Evolutionary conservation across 345 rosid genomes (phyloP).

Genomic region (Rhizophora apiculata): DNA sequence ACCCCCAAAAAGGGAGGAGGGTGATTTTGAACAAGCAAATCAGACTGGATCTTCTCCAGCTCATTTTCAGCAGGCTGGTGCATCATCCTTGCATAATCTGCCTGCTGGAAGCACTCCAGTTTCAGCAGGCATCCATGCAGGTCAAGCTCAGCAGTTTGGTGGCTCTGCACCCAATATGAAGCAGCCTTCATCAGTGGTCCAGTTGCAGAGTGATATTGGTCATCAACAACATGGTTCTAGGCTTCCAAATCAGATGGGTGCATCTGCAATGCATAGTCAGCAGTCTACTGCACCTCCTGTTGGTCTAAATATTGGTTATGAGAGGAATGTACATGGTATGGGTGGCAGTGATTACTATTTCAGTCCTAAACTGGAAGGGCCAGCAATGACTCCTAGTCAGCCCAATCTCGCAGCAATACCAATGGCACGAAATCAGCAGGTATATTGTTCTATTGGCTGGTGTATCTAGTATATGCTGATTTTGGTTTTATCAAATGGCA

Average conservation of each 20-base stretch:
- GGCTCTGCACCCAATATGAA: slow-evolving; percentile 51
- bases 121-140: slow-evolving; percentile 39
- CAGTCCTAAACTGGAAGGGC: slow-evolving; percentile 52
- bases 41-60: slow-evolving; percentile 62
- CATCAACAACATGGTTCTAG: slow-evolving; percentile 57
- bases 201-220: slow-evolving; percentile 49
- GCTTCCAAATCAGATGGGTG: slow-evolving; percentile 56
- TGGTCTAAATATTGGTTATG: slow-evolving; percentile 46
- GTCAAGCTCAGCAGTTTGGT: slow-evolving; percentile 55
- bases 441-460: slow-evolving; percentile 3
- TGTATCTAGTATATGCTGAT: not conserved
- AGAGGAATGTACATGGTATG: slow-evolving; percentile 54
- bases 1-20: slow-evolving; percentile 50
- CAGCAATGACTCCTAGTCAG: slow-evolving; percentile 48
- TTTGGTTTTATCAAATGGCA: not conserved
- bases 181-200: slow-evolving; percentile 39
- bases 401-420: slow-evolving; percentile 58
- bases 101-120: slow-evolving; percentile 46
- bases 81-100: slow-evolving; percentile 50
- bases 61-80: slow-evolving; percentile 47
- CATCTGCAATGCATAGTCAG: slow-evolving; percentile 43
- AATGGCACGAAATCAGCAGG: slow-evolving; percentile 48
- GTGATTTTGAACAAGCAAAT: slow-evolving; percentile 52
- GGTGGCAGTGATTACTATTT: slow-evolving; percentile 53
- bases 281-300: slow-evolving; percentile 49